Base-by-base conservation (phyloP, 1,139 yeast species). In the Yamadazyma jaroonii region DNA sequence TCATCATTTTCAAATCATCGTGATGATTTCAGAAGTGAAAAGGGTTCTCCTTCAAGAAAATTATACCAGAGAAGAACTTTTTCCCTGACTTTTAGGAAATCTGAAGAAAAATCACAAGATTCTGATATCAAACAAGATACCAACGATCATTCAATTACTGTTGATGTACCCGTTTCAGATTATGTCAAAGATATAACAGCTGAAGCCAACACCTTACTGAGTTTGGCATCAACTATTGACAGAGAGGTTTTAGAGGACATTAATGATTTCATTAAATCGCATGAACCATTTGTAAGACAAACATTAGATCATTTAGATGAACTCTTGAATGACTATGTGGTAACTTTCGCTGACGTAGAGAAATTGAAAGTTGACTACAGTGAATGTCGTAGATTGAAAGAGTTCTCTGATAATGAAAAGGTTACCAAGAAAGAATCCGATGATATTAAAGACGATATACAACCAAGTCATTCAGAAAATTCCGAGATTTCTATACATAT, bases 151-250 rank as follows among this genome's bases (percentile, higher is more conserved):
- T 17, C 33, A 7, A 35, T 44, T 3, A 48, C 53, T 6, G 37
- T 53, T 35, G 44, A 46, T 7, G 41, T 38, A 4, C 54, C 37
- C 31, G 28, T 44, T 28, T 28, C 36, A 21, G 42, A 46, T 37
- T 48, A 50, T 28, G 39, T 49, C 23, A 39, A 47, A 10, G 54
- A 53, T 15, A 35, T 56, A 38, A 38, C 42, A 7, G 32, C 40
- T 4, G 72, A 67, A 39, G 54, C 71, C 2, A 50, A 49, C 26
- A 44, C 48, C 1, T 44, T 60, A 35, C 41, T 55, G 34, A 50
- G 49, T 6, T 50, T 67, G 35, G 71, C 74, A 1, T 50, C 67
- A 1, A 51, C 56, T 5, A 62, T 72, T 14, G 76, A 72, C 40
- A 50, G 57, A 17, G 59, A 60, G 29, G 64, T 70, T 1, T 51